Base-by-base conservation (phyloP, 257 asterid genomes). In the Salvia hispanica region DNA sequence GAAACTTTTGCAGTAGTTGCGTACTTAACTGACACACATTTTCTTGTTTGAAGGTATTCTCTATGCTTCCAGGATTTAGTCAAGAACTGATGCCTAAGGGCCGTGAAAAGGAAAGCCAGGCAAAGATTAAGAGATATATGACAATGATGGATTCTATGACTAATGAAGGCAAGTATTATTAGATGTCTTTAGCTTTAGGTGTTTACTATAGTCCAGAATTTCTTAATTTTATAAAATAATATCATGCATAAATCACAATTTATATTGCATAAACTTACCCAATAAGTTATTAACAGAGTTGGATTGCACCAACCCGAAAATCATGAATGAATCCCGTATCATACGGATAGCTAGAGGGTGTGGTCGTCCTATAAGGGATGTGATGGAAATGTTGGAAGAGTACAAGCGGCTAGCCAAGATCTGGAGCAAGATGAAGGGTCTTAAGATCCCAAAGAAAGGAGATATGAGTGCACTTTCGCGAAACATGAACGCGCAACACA, bases 131-230 rank as follows among this genome's bases (percentile, higher is more conserved):
- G 78, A 80, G 97, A 66, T 94, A 87, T 74, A 88, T 88, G 99
- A 94, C 96, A 47, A 91, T 94, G 95, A 87, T 91, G 99, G 99
- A 94, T 74, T 94, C 99, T 1, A 94, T 94, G 99, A 94, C 97
- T 47, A 87, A 94, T 64, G 90, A 91, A 84, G 99, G 96, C 71
- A 76, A 82, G 93, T 56, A 42, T 31, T 10, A 33, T 33, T 28
- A 51, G 31, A 55, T 56, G 55, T 25, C 31, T 11, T 25, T 25
- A 8, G 21, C 31, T 11, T 25, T 25, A 8, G 21, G 21, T 52
- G 62, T 52, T 39, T 25, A 34, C 43, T 16, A 25, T 25, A 44
- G 15, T 53, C 16, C 3, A 51, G 53, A 44, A 36, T 15, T 50
- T 37, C 25, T 31, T 25, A 25, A 25, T 25, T 25, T 43, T 21